Base-by-base conservation (phyloP, 306 rosid species). In the Cicer cuneatum region DNA sequence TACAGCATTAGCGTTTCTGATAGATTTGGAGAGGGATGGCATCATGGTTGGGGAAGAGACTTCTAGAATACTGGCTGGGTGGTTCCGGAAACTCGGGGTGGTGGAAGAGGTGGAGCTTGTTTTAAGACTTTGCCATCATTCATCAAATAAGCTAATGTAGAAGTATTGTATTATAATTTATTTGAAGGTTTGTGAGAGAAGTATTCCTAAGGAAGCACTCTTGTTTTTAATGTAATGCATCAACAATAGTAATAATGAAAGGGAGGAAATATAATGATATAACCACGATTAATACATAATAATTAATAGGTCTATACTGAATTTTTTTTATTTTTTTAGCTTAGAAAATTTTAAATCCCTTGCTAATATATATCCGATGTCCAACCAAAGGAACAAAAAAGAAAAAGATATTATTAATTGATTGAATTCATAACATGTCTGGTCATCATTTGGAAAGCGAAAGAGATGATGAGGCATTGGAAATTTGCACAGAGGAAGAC, bases 1-100 rank as follows among this genome's bases (percentile, higher is more conserved):
- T 35, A 33, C 67, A 46, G 97, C 97, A 6, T 80, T 94, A 40
- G 83, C 82, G 35, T 92, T 88, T 82, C 80, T 94, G n/a, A 80
- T 85, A 33, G 85, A 80, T 5, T 86, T 93, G 86, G 98, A 91
- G 79, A 88, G 71, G 73, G 87, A 83, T 78, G 88, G 86, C 11
- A 71, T 87, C 39, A 18, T 89, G 80, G 77, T 94, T 64, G 90
- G 89, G 56, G 81, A 86, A 89, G 97, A 94, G 76, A 87, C 91
- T 73, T 90, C 98, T 11, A 87, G 69, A 80, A 77, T 79, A 49
- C 71, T 94, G 41, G 91, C 92, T 3, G 79, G 77, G 19, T 91
- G 98, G 98, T 92, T 94, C 64, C 64, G 83, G 64, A 90, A 82
- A 80, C 86, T 89, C 2, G 96, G 98, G 64, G 94, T 91, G 65